Evolutionary conservation across 768 basidiomycete genomes (phyloP).

Genomic region (Leccinum fibrillosum): DNA sequence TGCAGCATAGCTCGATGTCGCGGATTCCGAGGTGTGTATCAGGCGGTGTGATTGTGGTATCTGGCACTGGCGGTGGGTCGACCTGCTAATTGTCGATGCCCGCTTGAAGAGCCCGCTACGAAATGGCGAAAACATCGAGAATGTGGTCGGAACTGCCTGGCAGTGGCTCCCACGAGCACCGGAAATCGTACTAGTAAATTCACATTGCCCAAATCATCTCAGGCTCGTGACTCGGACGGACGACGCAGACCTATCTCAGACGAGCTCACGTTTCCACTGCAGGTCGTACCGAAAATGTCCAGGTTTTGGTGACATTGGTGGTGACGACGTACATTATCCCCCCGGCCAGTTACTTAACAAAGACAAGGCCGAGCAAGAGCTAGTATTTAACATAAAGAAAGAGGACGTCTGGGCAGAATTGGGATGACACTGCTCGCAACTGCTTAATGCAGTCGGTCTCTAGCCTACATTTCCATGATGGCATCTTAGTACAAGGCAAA

Average conservation of each 20-base stretch:
- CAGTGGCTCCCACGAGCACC: neutral
- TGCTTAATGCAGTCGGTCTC: too few relatives aligned
- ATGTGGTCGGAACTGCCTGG: neutral
- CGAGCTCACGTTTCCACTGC: slow-evolving; percentile 9
- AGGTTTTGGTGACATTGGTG: slow-evolving; percentile 58
- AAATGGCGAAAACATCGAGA: slow-evolving; percentile 19
- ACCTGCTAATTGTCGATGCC: slow-evolving; percentile 5
- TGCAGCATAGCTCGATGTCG: slow-evolving; percentile 51
- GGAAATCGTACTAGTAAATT: too few relatives aligned
- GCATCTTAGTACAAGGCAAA: too few relatives aligned
- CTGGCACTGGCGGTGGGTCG: slow-evolving; percentile 5
- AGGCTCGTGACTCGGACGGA: too few relatives aligned
- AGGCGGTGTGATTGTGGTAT: slow-evolving; percentile 7
- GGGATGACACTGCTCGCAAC: too few relatives aligned
- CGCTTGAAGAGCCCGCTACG: slow-evolving; percentile 13
- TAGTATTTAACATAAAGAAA: slow-evolving; percentile 96
- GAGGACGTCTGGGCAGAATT: slow-evolving; percentile 26
- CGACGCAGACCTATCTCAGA: neutral
- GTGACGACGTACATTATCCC: slow-evolving; percentile 85
- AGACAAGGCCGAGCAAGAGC: slow-evolving; percentile 95
- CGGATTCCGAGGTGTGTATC: slow-evolving; percentile 20
- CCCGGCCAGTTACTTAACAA: slow-evolving; percentile 88
- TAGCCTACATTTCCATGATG: too few relatives aligned
- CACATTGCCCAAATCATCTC: too few relatives aligned
- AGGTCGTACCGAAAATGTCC: slow-evolving; percentile 36